Evolutionary conservation across 73 alveolate species (phyloP), one percentile per base, ranked within the genome.

Genomic region (Loxodes magnus): DNA sequence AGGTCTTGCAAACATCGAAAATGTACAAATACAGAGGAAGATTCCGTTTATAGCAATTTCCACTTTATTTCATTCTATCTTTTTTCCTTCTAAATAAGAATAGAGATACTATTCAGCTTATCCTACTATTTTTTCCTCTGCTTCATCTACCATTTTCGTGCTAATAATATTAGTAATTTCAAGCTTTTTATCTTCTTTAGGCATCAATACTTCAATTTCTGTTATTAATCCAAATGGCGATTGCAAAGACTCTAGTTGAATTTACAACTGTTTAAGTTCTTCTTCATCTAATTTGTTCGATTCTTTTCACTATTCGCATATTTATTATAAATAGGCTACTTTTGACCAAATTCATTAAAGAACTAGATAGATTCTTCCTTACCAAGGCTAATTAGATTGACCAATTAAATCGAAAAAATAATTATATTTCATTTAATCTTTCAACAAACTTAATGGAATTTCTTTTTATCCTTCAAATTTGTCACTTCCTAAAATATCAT

Each of bases 211-310:
- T n/a, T n/a, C n/a, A n/a, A n/a, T n/a, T n/a, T n/a, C n/a, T n/a
- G n/a, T n/a, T n/a, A n/a, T n/a, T n/a, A n/a, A n/a, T n/a, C 83
- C 90, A 34, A 75, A 75, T 20, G 90, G 90, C 23, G 63, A 50
- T 43, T 65, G 58, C 4, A 75, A 49, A 23, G 67, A 46, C 16
- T 51, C 54, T n/a, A 75, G 41, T 23, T 58, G 61, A 28, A 52
- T 51, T 57, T 75, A 74, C 2, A 69, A 42, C 36, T 36, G 23
- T 15, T 31, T 39, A 17, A 63, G 51, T 26, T 75, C 72, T 26
- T 43, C 54, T 3, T 58, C 29, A 42, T 75, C 82, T 20, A 57
- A 29, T 0, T 33, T 56, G 16, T 61, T 41, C 17, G 66, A 39
- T 15, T 69, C 64, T 34, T 68, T 75, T 71, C 82, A 64, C 48